Evolutionary conservation across 495 filamentous ascomycete genomes (phyloP).

Genomic region (Neurospora pannonica): DNA sequence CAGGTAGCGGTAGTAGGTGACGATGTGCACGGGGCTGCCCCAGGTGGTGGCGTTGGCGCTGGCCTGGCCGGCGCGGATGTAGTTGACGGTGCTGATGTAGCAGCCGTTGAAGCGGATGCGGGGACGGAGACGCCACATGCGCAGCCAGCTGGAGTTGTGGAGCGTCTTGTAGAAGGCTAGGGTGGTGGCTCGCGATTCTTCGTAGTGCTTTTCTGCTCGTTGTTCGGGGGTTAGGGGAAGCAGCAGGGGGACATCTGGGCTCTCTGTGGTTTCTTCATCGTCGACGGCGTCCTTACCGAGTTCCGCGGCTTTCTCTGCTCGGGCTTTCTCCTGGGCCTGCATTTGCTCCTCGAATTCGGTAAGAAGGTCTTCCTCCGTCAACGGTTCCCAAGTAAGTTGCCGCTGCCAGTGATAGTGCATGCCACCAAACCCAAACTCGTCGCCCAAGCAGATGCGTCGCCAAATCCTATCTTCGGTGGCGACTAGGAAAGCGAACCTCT

Average conservation of each 20-base stretch:
- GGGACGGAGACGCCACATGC: conserved; percentile 72
- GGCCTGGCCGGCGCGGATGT: conserved; percentile 67
- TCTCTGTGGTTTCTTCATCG: conserved; percentile 5
- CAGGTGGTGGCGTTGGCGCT: conserved; percentile 49
- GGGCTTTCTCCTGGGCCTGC: background rate
- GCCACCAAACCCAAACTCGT: conserved; percentile 64
- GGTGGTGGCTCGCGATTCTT: conserved; percentile 26
- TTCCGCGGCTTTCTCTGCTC: background rate
- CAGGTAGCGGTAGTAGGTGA: conserved; percentile 95
- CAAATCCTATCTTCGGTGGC: conserved; percentile 82
- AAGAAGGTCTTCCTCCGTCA: conserved; percentile 31
- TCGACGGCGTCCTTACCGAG: conserved; percentile 2
- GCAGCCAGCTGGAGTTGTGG: conserved; percentile 42
- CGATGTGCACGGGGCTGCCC: conserved; percentile 84
- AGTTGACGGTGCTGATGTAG: conserved; percentile 96
- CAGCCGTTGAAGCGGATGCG: conserved; percentile 87
- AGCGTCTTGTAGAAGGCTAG: conserved; percentile 29
- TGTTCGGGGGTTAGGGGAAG: conserved; percentile 17
- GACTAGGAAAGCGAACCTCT: conserved; percentile 75
- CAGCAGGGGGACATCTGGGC: background rate
- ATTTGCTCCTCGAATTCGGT: conserved; percentile 9
- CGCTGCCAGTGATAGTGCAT: conserved; percentile 78
- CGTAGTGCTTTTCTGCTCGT: conserved; percentile 16
- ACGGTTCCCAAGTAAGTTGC: conserved; percentile 51
- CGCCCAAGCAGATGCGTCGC: conserved; percentile 62